A percentile compares a stretch with the other conserved stretches of the same genome.
phyloP scores from a whole-genome alignment of 805 yeast genomes.

The Starmerella vitae region DNA sequence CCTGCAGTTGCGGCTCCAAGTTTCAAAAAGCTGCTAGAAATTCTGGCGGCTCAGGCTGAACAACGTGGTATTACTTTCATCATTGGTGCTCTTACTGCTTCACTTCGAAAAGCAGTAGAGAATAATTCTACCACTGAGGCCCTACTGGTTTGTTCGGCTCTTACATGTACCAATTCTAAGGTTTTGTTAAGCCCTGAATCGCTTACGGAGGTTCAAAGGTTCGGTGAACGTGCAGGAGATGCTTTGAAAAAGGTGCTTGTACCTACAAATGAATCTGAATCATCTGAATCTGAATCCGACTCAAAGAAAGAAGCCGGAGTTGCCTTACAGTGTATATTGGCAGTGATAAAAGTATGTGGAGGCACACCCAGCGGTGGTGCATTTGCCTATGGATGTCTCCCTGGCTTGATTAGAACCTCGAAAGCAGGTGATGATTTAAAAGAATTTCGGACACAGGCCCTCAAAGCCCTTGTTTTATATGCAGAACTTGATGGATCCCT shows the following conservation, averaged over 20 bases:
- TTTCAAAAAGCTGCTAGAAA: slow-evolving; percentile 34
- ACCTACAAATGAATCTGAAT: not conserved
- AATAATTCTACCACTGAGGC: slow-evolving; percentile 8
- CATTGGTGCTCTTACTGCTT: slow-evolving; percentile 12
- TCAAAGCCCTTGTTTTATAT: slow-evolving; percentile 13
- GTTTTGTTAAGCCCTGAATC: slow-evolving; percentile 7
- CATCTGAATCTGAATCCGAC: not conserved
- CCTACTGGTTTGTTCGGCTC: slow-evolving; percentile 14
- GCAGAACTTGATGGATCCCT: slow-evolving; percentile 10
- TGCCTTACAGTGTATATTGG: slow-evolving; percentile 48
- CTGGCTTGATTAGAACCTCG: slow-evolving; percentile 5
- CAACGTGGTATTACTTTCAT: slow-evolving; percentile 9
- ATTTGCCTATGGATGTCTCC: slow-evolving; percentile 16
- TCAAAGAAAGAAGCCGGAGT: slow-evolving; percentile 24
- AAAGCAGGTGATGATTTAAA: not conserved
- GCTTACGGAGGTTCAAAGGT: slow-evolving; percentile 3
- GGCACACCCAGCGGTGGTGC: slow-evolving; percentile 9
- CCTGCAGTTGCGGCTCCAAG: slow-evolving; percentile 36
- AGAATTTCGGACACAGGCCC: slow-evolving; percentile 4
- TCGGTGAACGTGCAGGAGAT: slow-evolving; percentile 24
- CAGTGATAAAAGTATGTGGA: slow-evolving; percentile 31
- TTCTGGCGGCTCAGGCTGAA: slow-evolving; percentile 12
- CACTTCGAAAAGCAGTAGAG: slow-evolving; percentile 14
- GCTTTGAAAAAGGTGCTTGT: not conserved
- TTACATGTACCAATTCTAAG: slow-evolving; percentile 13